phyloP scores from a whole-genome alignment of 768 basidiomycete genomes.

The Lentinula detonsa region DNA sequence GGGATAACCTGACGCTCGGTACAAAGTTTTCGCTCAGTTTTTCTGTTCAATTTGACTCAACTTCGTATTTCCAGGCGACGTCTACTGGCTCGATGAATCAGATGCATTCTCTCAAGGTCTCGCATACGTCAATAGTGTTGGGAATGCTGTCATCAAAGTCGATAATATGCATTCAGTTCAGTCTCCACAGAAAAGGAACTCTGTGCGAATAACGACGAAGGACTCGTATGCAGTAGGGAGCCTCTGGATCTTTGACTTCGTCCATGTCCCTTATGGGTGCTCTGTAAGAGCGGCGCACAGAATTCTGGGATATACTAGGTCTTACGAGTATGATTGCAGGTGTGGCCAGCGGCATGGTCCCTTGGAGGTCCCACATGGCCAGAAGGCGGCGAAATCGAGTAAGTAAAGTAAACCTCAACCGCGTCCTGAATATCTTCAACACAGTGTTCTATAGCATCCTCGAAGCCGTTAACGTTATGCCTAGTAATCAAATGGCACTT shows the following conservation, averaged over 20 bases:
- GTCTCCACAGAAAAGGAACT: constrained; percentile 46
- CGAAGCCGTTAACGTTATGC: constrained; percentile 74
- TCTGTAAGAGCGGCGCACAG: constrained; percentile 29
- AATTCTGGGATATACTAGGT: not conserved
- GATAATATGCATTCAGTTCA: constrained; percentile 54
- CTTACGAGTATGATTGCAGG: not conserved
- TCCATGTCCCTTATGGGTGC: constrained; percentile 46
- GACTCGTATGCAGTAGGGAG: constrained; percentile 37
- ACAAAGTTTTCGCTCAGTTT: not conserved
- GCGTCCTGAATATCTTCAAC: constrained; percentile 15
- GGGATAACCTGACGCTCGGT: constrained; percentile 29
- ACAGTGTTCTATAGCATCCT: constrained; percentile 46
- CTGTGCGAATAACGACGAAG: constrained; percentile 45
- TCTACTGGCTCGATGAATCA: constrained; percentile 35
- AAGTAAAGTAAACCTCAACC: not conserved
- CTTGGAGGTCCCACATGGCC: constrained; percentile 31
- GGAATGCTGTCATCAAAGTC: constrained; percentile 53
- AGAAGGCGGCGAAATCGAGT: constrained; percentile 43
- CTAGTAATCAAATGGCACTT: constrained; percentile 70
- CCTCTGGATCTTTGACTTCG: constrained; percentile 37
- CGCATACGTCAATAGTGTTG: constrained; percentile 41
- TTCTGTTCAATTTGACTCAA: not conserved
- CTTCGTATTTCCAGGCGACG: constrained; percentile 31
- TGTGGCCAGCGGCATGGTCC: not conserved
- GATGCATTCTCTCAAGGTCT: constrained; percentile 32